These are phyloP conservation scores for Aspergillus sclerotioniger DNA, from an alignment of 495 filamentous ascomycete genomes.

Conservation along the genomic window DNA sequence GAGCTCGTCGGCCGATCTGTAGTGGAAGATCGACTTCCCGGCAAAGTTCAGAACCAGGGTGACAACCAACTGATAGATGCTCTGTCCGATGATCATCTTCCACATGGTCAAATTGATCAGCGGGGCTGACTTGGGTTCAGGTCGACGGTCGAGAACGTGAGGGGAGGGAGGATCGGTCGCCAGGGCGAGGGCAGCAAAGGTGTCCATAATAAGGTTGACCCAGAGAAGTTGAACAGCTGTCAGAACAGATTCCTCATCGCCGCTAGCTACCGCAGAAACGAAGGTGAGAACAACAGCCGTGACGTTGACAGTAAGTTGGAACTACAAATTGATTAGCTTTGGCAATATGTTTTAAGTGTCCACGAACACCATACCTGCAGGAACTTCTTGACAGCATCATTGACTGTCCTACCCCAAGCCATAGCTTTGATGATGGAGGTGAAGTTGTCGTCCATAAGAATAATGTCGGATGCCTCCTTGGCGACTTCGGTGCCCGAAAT, in stretches of 20 bases:
- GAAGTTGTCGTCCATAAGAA: slow-evolving; percentile 94
- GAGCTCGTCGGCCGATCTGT: slow-evolving; percentile 27
- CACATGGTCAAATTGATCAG: slow-evolving; percentile 82
- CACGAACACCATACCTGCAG: slow-evolving; percentile 54
- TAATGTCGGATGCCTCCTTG: slow-evolving; percentile 91
- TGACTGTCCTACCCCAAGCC: slow-evolving; percentile 84
- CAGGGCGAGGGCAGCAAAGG: slow-evolving; percentile 89
- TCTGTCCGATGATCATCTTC: slow-evolving; percentile 91
- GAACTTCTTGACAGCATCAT: slow-evolving; percentile 89
- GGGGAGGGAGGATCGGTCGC: slow-evolving; percentile 78
- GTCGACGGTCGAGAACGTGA: slow-evolving; percentile 68
- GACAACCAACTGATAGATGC: slow-evolving; percentile 79
- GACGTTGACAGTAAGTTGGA: slow-evolving; percentile 90
- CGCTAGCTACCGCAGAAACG: slow-evolving; percentile 69
- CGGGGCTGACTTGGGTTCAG: slow-evolving; percentile 72
- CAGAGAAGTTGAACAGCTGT: slow-evolving; percentile 85
- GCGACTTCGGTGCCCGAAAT: slow-evolving; percentile 88
- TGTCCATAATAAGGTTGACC: slow-evolving; percentile 95
- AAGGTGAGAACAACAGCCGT: slow-evolving; percentile 84
- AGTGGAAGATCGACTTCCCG: slow-evolving; percentile 61
- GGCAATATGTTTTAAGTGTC: too few species aligned
- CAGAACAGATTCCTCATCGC: slow-evolving; percentile 67
- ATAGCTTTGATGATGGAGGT: slow-evolving; percentile 85
- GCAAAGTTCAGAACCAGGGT: slow-evolving; percentile 76
- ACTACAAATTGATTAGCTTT: slow-evolving; percentile 45